Percentiles rank a stretch among this genome's conserved stretches.
phyloP scores from a whole-genome alignment of 768 basidiomycete genomes.

The Hirschioporus abietinus region DNA sequence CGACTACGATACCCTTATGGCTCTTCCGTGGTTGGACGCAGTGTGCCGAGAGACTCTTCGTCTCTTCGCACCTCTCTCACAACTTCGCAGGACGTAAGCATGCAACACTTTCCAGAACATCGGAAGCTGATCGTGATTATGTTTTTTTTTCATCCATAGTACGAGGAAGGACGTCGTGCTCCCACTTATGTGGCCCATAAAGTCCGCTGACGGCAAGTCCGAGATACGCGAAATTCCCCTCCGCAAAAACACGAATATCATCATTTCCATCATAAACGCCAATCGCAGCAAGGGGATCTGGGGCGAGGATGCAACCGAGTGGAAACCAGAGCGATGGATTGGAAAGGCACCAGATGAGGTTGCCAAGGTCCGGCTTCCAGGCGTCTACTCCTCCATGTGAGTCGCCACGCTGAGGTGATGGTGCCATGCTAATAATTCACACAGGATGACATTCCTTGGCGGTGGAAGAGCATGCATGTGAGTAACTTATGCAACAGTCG shows the following conservation, averaged over 20 bases:
- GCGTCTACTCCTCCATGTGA: constrained; percentile 28
- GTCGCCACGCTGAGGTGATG: background rate
- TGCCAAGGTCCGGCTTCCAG: constrained; percentile 25
- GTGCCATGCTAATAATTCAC: background rate
- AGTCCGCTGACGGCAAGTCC: constrained; percentile 29
- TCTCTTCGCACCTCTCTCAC: constrained; percentile 19
- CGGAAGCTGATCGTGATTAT: too few species aligned
- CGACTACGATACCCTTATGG: constrained; percentile 31
- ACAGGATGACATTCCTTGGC: constrained; percentile 40
- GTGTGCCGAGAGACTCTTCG: constrained; percentile 35
- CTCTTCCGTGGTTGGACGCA: constrained; percentile 33
- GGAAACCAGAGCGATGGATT: constrained; percentile 4
- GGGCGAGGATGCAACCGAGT: constrained; percentile 4
- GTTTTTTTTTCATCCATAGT: constrained; percentile 24
- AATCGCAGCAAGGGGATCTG: constrained; percentile 3
- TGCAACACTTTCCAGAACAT: background rate
- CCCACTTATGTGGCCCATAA: constrained; percentile 36
- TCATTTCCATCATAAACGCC: constrained; percentile 19
- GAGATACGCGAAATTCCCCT: constrained; percentile 26
- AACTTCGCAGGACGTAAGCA: background rate
- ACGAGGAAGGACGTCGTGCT: constrained; percentile 32
- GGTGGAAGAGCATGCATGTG: constrained; percentile 43
- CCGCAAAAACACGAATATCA: constrained; percentile 21
- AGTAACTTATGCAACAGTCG: constrained; percentile 12
- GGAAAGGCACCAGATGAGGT: constrained; percentile 15